These are phyloP conservation scores for Berberis thunbergii DNA, from an alignment of 164 flowering plant species.

Conservation along the genomic window DNA sequence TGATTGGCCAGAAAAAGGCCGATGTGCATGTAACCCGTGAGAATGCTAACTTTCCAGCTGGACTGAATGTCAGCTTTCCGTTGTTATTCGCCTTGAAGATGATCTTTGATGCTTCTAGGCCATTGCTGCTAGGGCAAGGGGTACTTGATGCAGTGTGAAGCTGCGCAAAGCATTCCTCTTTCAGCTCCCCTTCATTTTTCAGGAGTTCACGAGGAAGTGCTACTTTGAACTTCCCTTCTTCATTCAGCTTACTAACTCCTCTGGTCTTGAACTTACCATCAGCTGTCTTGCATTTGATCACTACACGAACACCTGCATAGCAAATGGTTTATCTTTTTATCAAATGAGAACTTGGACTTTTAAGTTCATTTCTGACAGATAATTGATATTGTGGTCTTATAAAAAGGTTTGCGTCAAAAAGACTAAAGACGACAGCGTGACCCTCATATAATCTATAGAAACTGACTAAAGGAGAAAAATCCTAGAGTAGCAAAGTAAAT, in stretches of 20 bases:
- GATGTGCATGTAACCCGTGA: constrained; percentile 56
- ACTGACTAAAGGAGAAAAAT: no score
- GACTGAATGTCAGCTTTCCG: constrained; percentile 37
- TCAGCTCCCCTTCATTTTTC: constrained; percentile 33
- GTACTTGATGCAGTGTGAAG: constrained; percentile 48
- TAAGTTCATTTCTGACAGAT: no score
- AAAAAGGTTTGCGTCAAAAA: no score
- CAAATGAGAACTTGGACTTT: background rate
- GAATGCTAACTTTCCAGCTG: constrained; percentile 41
- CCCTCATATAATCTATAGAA: no score
- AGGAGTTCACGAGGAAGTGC: constrained; percentile 37
- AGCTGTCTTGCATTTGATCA: constrained; percentile 51
- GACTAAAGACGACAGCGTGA: no score
- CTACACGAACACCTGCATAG: constrained; percentile 50
- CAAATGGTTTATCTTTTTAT: no score
- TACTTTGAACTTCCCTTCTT: constrained; percentile 60
- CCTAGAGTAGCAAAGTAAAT: no score
- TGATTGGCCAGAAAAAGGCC: constrained; percentile 45
- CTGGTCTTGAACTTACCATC: constrained; percentile 39
- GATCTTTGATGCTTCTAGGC: constrained; percentile 42
- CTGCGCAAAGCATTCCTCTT: constrained; percentile 69
- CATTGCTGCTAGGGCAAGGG: constrained; percentile 54
- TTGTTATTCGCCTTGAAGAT: constrained; percentile 27
- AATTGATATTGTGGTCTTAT: no score
- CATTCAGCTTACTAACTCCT: constrained; percentile 48